Base-by-base conservation (phyloP, 129 eudicot genomes). In the Silybum marianum region DNA sequence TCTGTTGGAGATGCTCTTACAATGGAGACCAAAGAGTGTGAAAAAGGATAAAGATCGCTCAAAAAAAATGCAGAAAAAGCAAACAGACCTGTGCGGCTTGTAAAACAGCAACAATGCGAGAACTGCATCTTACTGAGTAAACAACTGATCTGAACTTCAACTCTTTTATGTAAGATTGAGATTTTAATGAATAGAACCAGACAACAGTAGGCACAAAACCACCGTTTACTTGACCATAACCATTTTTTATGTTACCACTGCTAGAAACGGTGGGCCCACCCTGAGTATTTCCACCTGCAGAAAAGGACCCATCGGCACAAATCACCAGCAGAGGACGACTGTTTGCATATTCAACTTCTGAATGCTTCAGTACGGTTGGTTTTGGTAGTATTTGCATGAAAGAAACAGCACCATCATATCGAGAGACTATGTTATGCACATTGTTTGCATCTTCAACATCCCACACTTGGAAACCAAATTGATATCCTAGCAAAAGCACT, bases 391-490 rank as follows among this genome's bases (percentile, higher is more conserved):
- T 58, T 89, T 95, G 97, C 93, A 95, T 83, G 77, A 82, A 95
- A 6, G 93, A 89, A 63, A 92, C 96, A 14, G 96, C 93, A 16
- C 98, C 98, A 58, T 95, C 97, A 40, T 85, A 80, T 84, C 90
- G 89, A 70, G 94, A 87, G 23, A 92, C 92, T 72, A 95, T 74
- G 80, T 89, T 90, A 68, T 71, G 88, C 70, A 95, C 94, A 79
- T 92, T 92, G 80, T 92, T 84, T 26, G 91, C 91, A 66, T 86
- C 96, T 82, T 95, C 97, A 66, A 95, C 96, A 87, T 95, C 98
- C 96, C 96, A 95, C 63, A 95, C 91, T 87, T 95, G 97, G 76
- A 95, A 95, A 75, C 98, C 98, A 73, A 78, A 85, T 48, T 88
- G 90, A 85, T 84, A 95, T 9, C 97, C 98, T 79, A 95, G 88